Conservation (phyloP, 208 protist species). For the Leishmania mexicana region DNA sequence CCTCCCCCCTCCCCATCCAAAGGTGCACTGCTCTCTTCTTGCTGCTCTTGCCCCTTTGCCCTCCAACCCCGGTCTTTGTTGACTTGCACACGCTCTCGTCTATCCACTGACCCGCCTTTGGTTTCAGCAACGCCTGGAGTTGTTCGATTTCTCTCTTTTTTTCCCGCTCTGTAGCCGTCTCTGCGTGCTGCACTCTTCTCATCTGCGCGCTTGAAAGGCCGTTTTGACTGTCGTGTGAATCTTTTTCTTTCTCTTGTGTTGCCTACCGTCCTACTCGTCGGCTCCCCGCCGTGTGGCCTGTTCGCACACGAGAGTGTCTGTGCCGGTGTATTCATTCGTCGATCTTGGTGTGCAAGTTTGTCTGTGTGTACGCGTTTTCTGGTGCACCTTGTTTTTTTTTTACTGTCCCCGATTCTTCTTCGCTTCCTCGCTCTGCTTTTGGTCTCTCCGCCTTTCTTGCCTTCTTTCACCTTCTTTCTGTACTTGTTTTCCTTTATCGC, state of each 20-base stretch:
- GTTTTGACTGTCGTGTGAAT: not conserved
- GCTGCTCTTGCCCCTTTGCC: not conserved
- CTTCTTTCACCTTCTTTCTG: too few species aligned
- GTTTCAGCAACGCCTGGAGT: not conserved
- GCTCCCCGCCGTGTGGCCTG: not conserved
- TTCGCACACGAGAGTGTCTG: not conserved
- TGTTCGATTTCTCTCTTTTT: not conserved
- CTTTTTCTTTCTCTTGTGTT: not conserved
- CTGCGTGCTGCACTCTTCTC: not conserved
- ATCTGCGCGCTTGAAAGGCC: not conserved
- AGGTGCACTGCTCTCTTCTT: not conserved
- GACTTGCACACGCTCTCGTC: too few species aligned
- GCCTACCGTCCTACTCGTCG: not conserved
- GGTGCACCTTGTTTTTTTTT: slow-evolving; percentile 11
- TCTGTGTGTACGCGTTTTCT: not conserved
- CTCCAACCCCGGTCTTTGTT: too few species aligned
- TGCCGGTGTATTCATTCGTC: not conserved
- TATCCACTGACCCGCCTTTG: not conserved
- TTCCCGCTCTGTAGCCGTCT: not conserved
- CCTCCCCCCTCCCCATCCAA: not conserved
- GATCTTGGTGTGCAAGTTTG: not conserved
- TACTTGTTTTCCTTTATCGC: slow-evolving; percentile 12
- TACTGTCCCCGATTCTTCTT: slow-evolving; percentile 2
- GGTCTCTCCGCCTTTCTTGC: slow-evolving; percentile 16
- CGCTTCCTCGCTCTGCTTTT: not conserved